Conservation (phyloP, 108 stramenopile species). For the Cyclotella kingstonii region DNA sequence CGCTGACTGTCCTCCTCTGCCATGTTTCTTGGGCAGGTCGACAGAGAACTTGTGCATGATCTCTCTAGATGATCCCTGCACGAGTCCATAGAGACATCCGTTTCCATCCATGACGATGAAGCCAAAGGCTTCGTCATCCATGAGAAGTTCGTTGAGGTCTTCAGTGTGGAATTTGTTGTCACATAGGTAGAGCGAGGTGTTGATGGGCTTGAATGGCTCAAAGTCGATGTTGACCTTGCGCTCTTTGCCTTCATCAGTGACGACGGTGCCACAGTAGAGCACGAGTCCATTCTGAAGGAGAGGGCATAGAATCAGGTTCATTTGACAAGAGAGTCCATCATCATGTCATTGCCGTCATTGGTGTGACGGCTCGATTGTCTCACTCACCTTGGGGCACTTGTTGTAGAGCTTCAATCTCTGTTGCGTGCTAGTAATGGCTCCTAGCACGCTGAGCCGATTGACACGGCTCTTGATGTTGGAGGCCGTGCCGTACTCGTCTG, state of each 20-base stretch:
- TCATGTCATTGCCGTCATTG: not conserved
- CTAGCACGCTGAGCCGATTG: conserved; percentile 93
- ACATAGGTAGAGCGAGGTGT: conserved; percentile 98
- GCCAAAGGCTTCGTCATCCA: conserved; percentile 98
- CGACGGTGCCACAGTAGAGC: conserved; percentile 97
- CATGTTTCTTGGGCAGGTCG: conserved; percentile 99
- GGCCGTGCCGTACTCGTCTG: conserved; percentile 98
- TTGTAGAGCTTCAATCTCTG: conserved; percentile 97
- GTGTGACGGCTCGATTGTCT: not conserved
- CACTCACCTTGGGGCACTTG: conserved; percentile 82
- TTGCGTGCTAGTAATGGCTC: conserved; percentile 98
- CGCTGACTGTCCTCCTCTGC: conserved; percentile 98
- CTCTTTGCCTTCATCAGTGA: conserved; percentile 99
- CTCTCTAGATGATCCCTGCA: conserved; percentile 92
- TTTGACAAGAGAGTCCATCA: no score
- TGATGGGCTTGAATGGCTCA: conserved; percentile 99
- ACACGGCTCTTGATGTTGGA: conserved; percentile 99
- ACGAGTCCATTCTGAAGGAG: conserved; percentile 86
- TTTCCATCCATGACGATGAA: conserved; percentile 99
- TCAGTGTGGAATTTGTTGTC: conserved; percentile 99
- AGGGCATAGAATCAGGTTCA: no score
- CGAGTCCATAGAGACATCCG: conserved; percentile 95
- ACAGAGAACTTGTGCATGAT: conserved; percentile 97
- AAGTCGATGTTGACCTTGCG: conserved; percentile 97
- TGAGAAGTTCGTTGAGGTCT: conserved; percentile 95